These are phyloP conservation scores for Xylaria scruposa DNA, from an alignment of 495 filamentous ascomycete genomes.

Conservation along the genomic window DNA sequence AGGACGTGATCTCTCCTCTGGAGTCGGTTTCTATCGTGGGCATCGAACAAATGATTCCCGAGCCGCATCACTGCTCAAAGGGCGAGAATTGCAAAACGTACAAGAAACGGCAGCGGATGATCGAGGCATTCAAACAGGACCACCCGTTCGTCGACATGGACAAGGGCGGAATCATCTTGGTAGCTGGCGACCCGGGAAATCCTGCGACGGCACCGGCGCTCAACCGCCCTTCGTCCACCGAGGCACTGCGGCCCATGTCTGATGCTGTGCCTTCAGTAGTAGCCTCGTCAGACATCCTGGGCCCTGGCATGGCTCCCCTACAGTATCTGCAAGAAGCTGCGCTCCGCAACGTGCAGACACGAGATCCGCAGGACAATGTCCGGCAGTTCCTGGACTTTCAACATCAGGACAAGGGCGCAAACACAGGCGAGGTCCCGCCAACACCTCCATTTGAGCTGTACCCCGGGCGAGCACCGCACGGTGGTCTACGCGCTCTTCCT, in stretches of 20 bases:
- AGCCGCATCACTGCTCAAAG: constrained; percentile 84
- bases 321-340: constrained; percentile 72
- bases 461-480: constrained; percentile 50
- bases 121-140: constrained; percentile 70
- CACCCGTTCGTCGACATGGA: constrained; percentile 66
- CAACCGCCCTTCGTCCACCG: constrained; percentile 44
- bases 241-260: constrained; percentile 63
- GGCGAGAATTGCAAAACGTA: constrained; percentile 88
- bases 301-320: constrained; percentile 66
- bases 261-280: constrained; percentile 78
- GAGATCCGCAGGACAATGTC: constrained; percentile 91
- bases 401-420: constrained; percentile 55
- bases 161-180: constrained; percentile 66
- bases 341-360: constrained; percentile 67
- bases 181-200: constrained; percentile 75
- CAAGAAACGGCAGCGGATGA: constrained; percentile 72
- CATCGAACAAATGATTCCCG: constrained; percentile 87
- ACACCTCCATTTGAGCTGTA: constrained; percentile 63
- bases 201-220: constrained; percentile 63
- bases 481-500: constrained; percentile 62
- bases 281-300: constrained; percentile 89
- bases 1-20: constrained; percentile 71
- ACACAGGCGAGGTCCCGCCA: constrained; percentile 61
- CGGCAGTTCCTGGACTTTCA: constrained; percentile 86
- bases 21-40: constrained; percentile 91